phyloP scores from a whole-genome alignment of 306 rosid species.

The Rubus idaeus region DNA sequence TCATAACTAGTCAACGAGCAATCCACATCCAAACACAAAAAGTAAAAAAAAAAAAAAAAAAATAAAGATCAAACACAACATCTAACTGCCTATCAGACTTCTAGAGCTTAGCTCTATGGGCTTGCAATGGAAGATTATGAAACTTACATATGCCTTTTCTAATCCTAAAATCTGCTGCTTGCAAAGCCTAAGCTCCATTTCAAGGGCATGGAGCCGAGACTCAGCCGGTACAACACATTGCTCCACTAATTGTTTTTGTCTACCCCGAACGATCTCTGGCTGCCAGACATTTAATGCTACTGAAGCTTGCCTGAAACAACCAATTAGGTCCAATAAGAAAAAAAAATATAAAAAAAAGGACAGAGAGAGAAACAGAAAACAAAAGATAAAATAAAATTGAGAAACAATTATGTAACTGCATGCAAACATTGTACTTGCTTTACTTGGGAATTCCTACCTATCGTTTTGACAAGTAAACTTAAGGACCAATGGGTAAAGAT shows the following conservation, averaged over 20 bases:
- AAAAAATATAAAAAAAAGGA: background rate
- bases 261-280: conserved; percentile 58
- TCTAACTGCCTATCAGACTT: background rate
- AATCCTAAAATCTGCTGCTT: conserved; percentile 51
- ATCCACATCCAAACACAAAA: background rate
- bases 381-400: background rate
- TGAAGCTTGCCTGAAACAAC: conserved; percentile 65
- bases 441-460: background rate
- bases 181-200: conserved; percentile 67
- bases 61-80: background rate
- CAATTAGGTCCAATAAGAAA: background rate
- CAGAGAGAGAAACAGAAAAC: too few relatives aligned
- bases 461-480: background rate
- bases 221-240: conserved; percentile 59
- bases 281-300: conserved; percentile 91
- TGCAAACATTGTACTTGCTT: background rate
- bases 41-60: background rate
- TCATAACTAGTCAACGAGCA: background rate
- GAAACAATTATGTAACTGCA: background rate
- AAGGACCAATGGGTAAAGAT: background rate
- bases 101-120: background rate
- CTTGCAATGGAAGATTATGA: conserved; percentile 1
- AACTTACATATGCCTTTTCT: conserved; percentile 64
- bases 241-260: conserved; percentile 55
- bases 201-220: conserved; percentile 44